Conservation (phyloP, 805 yeast species). For the Lipomyces sp. region DNA sequence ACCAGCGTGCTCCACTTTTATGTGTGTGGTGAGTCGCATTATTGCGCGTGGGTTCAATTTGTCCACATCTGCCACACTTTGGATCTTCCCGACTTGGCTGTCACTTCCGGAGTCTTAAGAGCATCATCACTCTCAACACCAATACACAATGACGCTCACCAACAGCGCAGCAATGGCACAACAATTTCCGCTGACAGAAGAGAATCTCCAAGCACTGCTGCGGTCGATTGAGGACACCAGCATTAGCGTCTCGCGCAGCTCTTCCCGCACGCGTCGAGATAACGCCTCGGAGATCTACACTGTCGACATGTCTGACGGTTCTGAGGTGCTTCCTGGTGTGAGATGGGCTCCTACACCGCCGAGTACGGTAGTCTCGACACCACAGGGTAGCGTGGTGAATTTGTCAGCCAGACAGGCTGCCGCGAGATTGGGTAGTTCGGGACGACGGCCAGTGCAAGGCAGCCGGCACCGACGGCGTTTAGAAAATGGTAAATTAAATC, state of each 20-base stretch:
- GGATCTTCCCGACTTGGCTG: too few relatives aligned
- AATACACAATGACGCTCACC: background rate
- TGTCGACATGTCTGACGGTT: background rate
- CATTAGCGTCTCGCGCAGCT: background rate
- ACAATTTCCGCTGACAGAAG: slow-evolving; percentile 36
- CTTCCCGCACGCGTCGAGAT: background rate
- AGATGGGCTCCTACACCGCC: slow-evolving; percentile 1
- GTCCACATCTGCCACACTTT: too few relatives aligned
- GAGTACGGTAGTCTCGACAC: slow-evolving; percentile 30
- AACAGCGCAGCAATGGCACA: background rate
- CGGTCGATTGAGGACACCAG: slow-evolving; percentile 21
- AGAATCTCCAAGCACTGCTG: slow-evolving; percentile 31
- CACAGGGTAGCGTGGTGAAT: slow-evolving; percentile 34
- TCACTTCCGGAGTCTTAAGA: too few relatives aligned
- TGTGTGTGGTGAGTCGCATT: too few relatives aligned
- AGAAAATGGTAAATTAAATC: slow-evolving; percentile 25
- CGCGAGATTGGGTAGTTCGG: slow-evolving; percentile 18
- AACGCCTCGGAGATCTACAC: slow-evolving; percentile 13
- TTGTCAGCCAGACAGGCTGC: slow-evolving; percentile 29
- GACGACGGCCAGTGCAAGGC: slow-evolving; percentile 29
- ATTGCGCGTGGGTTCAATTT: too few relatives aligned
- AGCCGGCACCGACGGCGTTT: slow-evolving; percentile 28
- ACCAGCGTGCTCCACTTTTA: too few relatives aligned
- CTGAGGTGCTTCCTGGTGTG: background rate
- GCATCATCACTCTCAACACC: background rate